phyloP scores from a whole-genome alignment of 2,329 filamentous ascomycete genomes.

The Diaporthe sp. region DNA sequence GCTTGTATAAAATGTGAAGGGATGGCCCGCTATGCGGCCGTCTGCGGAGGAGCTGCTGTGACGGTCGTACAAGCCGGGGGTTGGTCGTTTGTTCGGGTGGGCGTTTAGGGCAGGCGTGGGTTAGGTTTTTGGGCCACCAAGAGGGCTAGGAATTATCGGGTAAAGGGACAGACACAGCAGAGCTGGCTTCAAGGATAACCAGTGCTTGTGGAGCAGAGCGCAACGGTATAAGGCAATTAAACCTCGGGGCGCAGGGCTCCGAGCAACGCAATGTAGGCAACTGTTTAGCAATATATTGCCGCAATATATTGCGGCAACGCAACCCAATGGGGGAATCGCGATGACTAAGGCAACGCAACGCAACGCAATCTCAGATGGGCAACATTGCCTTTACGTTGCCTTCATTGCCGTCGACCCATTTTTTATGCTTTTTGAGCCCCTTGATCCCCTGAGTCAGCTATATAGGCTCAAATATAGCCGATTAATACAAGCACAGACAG shows the following conservation, averaged over 20 bases:
- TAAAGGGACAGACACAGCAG: neutral
- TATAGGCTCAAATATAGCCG: no score
- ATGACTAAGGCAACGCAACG: no score
- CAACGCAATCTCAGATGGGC: no score
- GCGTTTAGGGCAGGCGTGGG: neutral
- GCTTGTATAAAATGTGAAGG: neutral
- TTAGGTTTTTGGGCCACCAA: neutral
- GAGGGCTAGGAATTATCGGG: neutral
- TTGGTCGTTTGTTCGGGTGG: neutral
- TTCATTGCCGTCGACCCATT: no score
- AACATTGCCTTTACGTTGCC: no score
- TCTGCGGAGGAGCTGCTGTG: neutral
- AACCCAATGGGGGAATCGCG: no score
- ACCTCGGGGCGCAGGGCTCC: neutral
- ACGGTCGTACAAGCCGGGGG: conserved; percentile 14
- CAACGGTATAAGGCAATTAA: neutral
- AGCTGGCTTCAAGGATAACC: neutral
- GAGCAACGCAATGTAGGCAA: no score
- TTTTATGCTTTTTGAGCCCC: no score
- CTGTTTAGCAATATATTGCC: no score
- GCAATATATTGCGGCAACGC: no score
- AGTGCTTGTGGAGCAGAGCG: conserved; percentile 3
- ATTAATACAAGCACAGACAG: no score
- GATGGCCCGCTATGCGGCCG: neutral
- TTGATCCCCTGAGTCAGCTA: no score